Conservation (phyloP, 2,329 filamentous ascomycete genomes). For the Paecilomyces variotii region DNA sequence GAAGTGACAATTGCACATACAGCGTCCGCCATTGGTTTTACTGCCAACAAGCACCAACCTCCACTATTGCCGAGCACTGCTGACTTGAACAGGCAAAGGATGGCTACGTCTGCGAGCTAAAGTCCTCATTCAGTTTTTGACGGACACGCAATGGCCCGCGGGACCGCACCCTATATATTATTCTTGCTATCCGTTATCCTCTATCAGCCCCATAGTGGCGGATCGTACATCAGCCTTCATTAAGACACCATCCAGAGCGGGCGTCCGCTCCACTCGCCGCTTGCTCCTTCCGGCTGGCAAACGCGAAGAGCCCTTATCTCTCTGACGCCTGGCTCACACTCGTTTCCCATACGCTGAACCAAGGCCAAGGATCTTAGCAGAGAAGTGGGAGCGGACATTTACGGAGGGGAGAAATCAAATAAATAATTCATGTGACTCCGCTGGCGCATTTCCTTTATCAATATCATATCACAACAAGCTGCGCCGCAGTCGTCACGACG, state of each 20-base stretch:
- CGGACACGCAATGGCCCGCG: not conserved
- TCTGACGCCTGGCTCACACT: not conserved
- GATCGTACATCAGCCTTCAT: not conserved
- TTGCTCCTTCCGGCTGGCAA: not conserved
- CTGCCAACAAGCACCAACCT: not conserved
- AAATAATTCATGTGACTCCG: not conserved
- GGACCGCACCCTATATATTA: not conserved
- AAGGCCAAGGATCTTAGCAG: not conserved
- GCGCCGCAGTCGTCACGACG: not conserved
- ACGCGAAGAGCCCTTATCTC: not conserved
- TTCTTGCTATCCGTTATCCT: not conserved
- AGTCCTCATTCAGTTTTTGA: not conserved
- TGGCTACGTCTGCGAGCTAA: constrained; percentile 1
- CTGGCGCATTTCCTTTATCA: not conserved
- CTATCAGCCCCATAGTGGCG: not conserved
- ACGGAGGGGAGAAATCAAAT: not conserved
- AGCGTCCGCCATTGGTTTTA: not conserved
- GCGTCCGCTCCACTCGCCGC: not conserved
- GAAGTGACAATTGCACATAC: not conserved
- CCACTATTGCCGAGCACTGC: not conserved
- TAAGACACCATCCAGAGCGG: not conserved
- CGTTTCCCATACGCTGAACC: not conserved
- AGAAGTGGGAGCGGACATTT: not conserved
- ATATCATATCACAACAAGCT: not conserved
- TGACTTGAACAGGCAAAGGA: constrained; percentile 2